These are phyloP conservation scores for Raphanus raphanistrum DNA, from an alignment of 345 rosid genomes.

Conservation along the genomic window DNA sequence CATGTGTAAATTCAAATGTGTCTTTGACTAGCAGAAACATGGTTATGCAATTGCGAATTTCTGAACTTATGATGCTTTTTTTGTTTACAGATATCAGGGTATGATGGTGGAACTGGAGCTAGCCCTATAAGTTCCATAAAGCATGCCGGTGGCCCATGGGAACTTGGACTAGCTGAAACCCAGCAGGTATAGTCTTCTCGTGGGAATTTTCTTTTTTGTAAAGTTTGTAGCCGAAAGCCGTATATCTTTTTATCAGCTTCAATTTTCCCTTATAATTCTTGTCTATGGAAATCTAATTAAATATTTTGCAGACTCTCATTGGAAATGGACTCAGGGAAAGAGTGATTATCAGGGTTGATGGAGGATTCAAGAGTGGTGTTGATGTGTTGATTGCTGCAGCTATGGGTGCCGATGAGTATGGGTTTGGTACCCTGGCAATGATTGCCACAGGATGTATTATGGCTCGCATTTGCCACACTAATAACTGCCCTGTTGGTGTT, in stretches of 20 bases:
- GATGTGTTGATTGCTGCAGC: conserved; percentile 96
- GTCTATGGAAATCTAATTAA: conserved; percentile 14
- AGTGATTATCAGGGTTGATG: conserved; percentile 93
- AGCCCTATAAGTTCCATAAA: conserved; percentile 98
- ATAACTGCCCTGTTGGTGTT: conserved; percentile 99
- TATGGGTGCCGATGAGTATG: conserved; percentile 98
- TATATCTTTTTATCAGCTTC: background rate
- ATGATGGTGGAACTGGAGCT: conserved; percentile 99
- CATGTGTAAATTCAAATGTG: conserved; percentile 6
- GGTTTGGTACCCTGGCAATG: conserved; percentile 99
- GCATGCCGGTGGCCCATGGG: conserved; percentile 99
- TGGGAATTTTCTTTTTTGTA: conserved; percentile 9
- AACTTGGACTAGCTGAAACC: conserved; percentile 90
- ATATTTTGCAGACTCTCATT: conserved; percentile 76
- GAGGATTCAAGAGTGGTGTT: conserved; percentile 94
- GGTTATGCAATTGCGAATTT: conserved; percentile 2
- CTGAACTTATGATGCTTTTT: conserved; percentile 6
- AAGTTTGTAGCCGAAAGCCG: background rate
- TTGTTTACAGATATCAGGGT: conserved; percentile 85
- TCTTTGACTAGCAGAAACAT: conserved; percentile 15
- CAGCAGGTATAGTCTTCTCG: conserved; percentile 57
- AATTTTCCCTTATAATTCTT: background rate
- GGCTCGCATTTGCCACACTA: conserved; percentile 99
- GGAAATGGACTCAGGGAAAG: conserved; percentile 97
- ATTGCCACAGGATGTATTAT: conserved; percentile 99